phyloP scores from a whole-genome alignment of 2,329 filamentous ascomycete species.

The Aspergillus carbonarius region DNA sequence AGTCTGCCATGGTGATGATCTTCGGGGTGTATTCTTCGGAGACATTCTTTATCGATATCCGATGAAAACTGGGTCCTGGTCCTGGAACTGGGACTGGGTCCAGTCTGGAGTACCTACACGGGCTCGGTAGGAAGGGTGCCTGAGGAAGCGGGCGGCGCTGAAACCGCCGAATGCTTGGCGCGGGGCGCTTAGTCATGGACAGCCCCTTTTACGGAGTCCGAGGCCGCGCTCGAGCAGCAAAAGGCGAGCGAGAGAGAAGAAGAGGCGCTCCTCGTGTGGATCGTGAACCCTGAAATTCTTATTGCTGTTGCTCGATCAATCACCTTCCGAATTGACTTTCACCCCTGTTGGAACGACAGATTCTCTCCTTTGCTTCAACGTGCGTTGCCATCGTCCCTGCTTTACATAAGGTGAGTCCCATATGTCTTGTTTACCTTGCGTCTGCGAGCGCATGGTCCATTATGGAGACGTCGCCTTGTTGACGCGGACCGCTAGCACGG shows the following conservation, averaged over 20 bases:
- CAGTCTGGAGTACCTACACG: neutral
- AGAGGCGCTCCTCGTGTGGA: constrained; percentile 20
- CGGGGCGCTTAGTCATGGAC: constrained; percentile 31
- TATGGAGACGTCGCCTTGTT: constrained; percentile 13
- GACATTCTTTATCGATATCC: too few species aligned
- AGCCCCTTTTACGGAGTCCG: constrained; percentile 38
- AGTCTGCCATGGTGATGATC: too few species aligned
- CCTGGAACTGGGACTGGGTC: neutral
- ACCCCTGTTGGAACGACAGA: constrained; percentile 4
- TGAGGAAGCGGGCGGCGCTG: constrained; percentile 7
- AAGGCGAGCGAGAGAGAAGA: constrained; percentile 1
- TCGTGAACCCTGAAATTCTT: constrained; percentile 20
- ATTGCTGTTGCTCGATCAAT: neutral
- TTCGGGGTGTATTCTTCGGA: too few species aligned
- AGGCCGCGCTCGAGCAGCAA: neutral
- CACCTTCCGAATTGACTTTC: constrained; percentile 1
- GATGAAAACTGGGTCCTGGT: neutral
- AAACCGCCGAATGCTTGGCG: constrained; percentile 22
- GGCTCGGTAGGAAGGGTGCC: neutral
- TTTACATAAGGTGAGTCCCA: constrained; percentile 14
- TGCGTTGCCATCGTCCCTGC: neutral
- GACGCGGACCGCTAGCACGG: constrained; percentile 10
- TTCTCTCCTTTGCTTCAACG: neutral
- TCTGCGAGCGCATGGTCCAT: constrained; percentile 6
- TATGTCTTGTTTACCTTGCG: constrained; percentile 14